Evolutionary conservation across 352 stramenopile genomes (phyloP).

Genomic region (Pythium biforme): DNA sequence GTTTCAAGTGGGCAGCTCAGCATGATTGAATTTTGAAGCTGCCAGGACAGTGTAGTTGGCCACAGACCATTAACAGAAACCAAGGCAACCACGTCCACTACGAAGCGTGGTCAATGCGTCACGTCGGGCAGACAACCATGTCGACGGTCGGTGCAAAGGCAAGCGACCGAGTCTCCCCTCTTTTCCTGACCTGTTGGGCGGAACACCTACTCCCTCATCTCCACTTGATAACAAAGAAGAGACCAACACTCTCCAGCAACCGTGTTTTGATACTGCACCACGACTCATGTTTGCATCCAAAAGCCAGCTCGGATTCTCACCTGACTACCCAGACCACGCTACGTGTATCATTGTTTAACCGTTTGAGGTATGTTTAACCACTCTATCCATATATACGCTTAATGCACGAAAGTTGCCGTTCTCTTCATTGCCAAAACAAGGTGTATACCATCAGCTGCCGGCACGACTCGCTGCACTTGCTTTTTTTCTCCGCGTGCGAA

Average conservation of each 20-base stretch:
- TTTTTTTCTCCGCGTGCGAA: conserved; percentile 20
- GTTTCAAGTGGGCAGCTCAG: no score
- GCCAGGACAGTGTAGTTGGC: no score
- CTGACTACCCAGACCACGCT: neutral
- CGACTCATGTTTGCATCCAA: neutral
- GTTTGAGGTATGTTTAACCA: neutral
- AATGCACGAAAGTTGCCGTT: conserved; percentile 4
- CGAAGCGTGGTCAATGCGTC: neutral
- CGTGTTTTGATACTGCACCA: conserved; percentile 10
- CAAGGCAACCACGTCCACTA: no score
- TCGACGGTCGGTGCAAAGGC: conserved; percentile 13
- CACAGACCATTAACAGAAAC: no score
- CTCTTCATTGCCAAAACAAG: neutral
- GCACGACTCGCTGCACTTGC: conserved; percentile 11
- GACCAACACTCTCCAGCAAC: conserved; percentile 16
- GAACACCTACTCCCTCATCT: conserved; percentile 24
- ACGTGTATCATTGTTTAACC: neutral
- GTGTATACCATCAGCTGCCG: neutral
- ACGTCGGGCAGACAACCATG: conserved; percentile 8
- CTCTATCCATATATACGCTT: neutral
- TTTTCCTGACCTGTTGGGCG: conserved; percentile 8
- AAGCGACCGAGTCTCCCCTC: conserved; percentile 6
- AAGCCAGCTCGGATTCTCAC: neutral
- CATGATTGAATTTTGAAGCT: no score
- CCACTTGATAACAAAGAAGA: conserved; percentile 27